Percentiles rank a stretch among this genome's conserved stretches.
Evolutionary conservation across 768 basidiomycete species (phyloP).

Genomic region (Jaapia argillacea): DNA sequence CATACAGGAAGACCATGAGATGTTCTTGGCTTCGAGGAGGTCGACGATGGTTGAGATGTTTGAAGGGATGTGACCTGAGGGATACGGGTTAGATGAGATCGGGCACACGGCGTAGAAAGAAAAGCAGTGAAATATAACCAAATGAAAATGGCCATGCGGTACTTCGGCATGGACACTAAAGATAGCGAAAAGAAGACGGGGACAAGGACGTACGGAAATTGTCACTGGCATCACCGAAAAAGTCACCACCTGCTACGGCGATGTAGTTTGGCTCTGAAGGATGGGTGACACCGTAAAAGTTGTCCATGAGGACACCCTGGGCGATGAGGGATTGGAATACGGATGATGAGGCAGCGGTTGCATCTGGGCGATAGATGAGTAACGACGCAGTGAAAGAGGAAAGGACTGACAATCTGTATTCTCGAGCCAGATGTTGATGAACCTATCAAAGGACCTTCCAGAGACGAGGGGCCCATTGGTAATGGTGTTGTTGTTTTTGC

Average conservation of each 20-base stretch:
- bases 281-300: slow-evolving; percentile 41
- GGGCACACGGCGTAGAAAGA: too few species aligned
- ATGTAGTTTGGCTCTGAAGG: slow-evolving; percentile 57
- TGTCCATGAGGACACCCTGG: slow-evolving; percentile 35
- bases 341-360: slow-evolving; percentile 14
- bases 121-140: too few species aligned
- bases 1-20: too few species aligned
- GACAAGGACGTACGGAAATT: slow-evolving; percentile 19
- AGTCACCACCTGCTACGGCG: slow-evolving; percentile 41
- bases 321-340: slow-evolving; percentile 28
- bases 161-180: too few species aligned
- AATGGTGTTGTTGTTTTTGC: slow-evolving; percentile 32
- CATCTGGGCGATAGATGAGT: slow-evolving; percentile 3
- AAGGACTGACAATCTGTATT: slow-evolving; percentile 40
- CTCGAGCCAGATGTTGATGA: slow-evolving; percentile 53
- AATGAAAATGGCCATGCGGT: too few species aligned
- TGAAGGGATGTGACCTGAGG: too few species aligned
- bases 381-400: slow-evolving; percentile 17
- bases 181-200: too few species aligned
- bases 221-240: slow-evolving; percentile 39
- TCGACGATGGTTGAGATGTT: too few species aligned
- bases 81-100: too few species aligned
- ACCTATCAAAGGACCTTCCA: slow-evolving; percentile 35
- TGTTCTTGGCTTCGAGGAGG: too few species aligned
- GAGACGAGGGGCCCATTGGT: slow-evolving; percentile 24